Conservation (phyloP, 164 flowering plant genomes). For the Nymphaea thermarum region DNA sequence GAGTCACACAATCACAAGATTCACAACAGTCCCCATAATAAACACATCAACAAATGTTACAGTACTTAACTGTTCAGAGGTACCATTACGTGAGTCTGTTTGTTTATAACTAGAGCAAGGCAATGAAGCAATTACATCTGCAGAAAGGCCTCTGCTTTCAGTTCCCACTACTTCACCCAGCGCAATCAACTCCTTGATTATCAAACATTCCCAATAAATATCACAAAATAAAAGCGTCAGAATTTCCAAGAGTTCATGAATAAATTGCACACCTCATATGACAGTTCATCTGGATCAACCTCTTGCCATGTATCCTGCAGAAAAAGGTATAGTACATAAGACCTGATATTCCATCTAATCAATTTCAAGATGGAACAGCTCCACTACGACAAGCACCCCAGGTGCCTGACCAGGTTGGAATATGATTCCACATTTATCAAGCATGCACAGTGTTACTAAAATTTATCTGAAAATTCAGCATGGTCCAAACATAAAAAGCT, state of each 20-base stretch:
- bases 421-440: no score
- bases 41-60: neutral
- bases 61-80: constrained; percentile 58
- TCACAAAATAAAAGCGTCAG: constrained; percentile 1
- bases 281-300: constrained; percentile 89
- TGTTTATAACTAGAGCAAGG: constrained; percentile 56
- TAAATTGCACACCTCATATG: constrained; percentile 59
- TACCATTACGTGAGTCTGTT: constrained; percentile 41
- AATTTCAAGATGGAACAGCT: no score
- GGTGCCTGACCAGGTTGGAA: no score
- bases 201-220: constrained; percentile 2
- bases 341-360: no score
- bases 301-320: constrained; percentile 82
- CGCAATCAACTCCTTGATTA: constrained; percentile 68
- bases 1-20: neutral
- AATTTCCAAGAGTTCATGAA: neutral
- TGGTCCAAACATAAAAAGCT: no score
- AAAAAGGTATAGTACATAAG: neutral
- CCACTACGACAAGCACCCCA: no score
- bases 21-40: neutral
- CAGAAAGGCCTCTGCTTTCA: constrained; percentile 88
- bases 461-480: no score
- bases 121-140: constrained; percentile 65
- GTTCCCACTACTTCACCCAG: constrained; percentile 88
- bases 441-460: no score